phyloP scores from a whole-genome alignment of 1,139 yeast genomes.

The Suhomyces bokatorum region DNA sequence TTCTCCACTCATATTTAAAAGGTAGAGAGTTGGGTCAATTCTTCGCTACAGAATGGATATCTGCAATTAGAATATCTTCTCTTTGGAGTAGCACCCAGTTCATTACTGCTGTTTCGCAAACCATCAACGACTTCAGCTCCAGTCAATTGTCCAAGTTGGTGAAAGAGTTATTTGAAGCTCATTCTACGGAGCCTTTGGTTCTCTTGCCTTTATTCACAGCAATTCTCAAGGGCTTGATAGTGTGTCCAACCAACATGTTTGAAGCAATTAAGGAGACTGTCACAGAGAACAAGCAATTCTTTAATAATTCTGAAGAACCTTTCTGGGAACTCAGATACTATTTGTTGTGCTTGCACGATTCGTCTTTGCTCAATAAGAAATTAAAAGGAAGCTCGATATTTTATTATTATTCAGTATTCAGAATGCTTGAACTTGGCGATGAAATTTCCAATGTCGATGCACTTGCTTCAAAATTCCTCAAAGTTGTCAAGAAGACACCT shows the following conservation, averaged over 20 bases:
- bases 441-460: not conserved
- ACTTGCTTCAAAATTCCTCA: conserved; percentile 1
- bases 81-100: conserved; percentile 34
- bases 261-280: conserved; percentile 21
- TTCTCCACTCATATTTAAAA: conserved; percentile 50
- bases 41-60: conserved; percentile 46
- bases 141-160: conserved; percentile 40
- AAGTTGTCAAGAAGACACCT: conserved; percentile 16
- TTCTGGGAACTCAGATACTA: conserved; percentile 51
- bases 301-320: conserved; percentile 17
- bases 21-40: conserved; percentile 62
- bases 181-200: conserved; percentile 7
- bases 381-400: conserved; percentile 14
- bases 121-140: conserved; percentile 45
- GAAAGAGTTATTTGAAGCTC: conserved; percentile 16
- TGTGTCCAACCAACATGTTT: conserved; percentile 22
- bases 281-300: conserved; percentile 12
- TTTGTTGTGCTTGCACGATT: conserved; percentile 50
- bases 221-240: conserved; percentile 41
- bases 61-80: conserved; percentile 25
- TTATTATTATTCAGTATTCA: conserved; percentile 43
- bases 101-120: conserved; percentile 36
- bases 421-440: conserved; percentile 45
- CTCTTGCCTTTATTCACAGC: conserved; percentile 32
- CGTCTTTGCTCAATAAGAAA: conserved; percentile 16